phyloP scores from a whole-genome alignment of 2,329 filamentous ascomycete species.

The Shiraia bambusicola region DNA sequence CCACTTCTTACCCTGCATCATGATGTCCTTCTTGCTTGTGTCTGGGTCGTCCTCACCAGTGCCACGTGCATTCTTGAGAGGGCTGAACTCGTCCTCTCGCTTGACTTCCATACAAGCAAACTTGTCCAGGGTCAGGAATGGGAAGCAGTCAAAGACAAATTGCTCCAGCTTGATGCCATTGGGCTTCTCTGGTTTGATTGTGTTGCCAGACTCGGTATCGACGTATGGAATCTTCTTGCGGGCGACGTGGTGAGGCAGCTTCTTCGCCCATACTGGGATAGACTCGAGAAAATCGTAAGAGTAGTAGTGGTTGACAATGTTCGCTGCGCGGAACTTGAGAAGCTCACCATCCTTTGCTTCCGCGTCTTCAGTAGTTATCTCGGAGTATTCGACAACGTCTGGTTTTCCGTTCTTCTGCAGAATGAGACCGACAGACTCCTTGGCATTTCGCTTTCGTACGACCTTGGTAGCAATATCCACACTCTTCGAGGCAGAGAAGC shows the following conservation, averaged over 20 bases:
- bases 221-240: slow-evolving; percentile 96
- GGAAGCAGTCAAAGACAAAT: slow-evolving; percentile 98
- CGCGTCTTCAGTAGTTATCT: slow-evolving; percentile 87
- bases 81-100: slow-evolving; percentile 97
- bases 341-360: slow-evolving; percentile 81
- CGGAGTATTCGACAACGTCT: slow-evolving; percentile 97
- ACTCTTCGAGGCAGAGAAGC: slow-evolving; percentile 82
- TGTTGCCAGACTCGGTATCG: slow-evolving; percentile 73
- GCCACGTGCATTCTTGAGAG: slow-evolving; percentile 82
- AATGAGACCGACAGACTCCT: slow-evolving; percentile 93
- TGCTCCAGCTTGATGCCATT: slow-evolving; percentile 99
- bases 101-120: slow-evolving; percentile 96
- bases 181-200: slow-evolving; percentile 86
- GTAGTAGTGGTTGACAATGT: slow-evolving; percentile 99
- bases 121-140: slow-evolving; percentile 77
- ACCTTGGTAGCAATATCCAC: slow-evolving; percentile 98
- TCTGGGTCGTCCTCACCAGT: slow-evolving; percentile 92
- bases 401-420: slow-evolving; percentile 93
- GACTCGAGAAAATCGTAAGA: slow-evolving; percentile 88
- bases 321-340: slow-evolving; percentile 94
- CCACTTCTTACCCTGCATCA: slow-evolving; percentile 88
- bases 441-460: slow-evolving; percentile 96
- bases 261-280: slow-evolving; percentile 82
- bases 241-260: slow-evolving; percentile 91
- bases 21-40: slow-evolving; percentile 87